Evolutionary conservation across 352 stramenopile genomes (phyloP).

Genomic region (Thalassiosira mediterranea): DNA sequence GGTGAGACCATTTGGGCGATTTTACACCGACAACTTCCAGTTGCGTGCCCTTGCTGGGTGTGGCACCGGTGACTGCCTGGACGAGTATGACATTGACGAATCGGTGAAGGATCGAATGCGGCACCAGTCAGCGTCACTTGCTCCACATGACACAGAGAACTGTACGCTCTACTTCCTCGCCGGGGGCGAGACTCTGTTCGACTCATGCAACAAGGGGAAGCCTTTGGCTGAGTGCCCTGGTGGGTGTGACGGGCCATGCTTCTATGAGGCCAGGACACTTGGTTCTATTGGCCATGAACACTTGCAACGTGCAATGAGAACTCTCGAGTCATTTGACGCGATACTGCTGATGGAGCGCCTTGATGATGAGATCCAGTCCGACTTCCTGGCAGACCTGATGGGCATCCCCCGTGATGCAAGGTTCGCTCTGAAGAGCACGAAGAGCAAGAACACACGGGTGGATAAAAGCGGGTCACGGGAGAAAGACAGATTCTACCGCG

Average conservation of each 20-base stretch:
- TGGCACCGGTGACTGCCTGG: constrained; percentile 26
- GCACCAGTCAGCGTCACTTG: constrained; percentile 18
- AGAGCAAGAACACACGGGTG: constrained; percentile 22
- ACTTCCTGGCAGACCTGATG: constrained; percentile 42
- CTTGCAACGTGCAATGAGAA: constrained; percentile 20
- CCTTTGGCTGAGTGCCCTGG: constrained; percentile 14
- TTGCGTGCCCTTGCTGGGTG: constrained; percentile 40
- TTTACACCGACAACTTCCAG: constrained; percentile 51
- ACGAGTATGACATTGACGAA: constrained; percentile 9
- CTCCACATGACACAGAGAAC: neutral
- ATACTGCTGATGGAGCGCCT: constrained; percentile 42
- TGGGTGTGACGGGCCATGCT: constrained; percentile 50
- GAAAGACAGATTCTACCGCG: constrained; percentile 48
- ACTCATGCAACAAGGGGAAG: constrained; percentile 21
- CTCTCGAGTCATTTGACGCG: constrained; percentile 38
- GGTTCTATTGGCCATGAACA: constrained; percentile 20
- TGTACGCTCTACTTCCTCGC: constrained; percentile 38
- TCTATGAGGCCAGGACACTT: constrained; percentile 31
- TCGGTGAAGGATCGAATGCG: constrained; percentile 8
- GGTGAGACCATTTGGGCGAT: constrained; percentile 41
- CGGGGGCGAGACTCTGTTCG: constrained; percentile 1
- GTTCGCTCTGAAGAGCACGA: constrained; percentile 33
- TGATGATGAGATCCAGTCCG: constrained; percentile 23
- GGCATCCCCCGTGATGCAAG: constrained; percentile 39
- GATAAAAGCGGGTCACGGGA: constrained; percentile 33